phyloP scores from a whole-genome alignment of 148 eudicot species.

The Pharnaceum exiguum region DNA sequence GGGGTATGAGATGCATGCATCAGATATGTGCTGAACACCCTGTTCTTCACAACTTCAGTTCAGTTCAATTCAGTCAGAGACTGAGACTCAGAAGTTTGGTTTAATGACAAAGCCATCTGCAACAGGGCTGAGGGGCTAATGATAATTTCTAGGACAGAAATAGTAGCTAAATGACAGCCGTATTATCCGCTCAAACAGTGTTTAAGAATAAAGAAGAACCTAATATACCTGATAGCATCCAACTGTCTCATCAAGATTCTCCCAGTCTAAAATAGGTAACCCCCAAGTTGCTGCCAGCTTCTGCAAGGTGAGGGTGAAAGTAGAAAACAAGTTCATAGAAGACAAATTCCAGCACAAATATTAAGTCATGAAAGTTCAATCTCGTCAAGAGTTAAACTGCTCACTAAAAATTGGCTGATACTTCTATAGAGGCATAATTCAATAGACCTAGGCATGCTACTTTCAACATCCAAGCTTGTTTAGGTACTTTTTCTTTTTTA shows the following conservation, averaged over 20 bases:
- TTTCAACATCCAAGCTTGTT: no score
- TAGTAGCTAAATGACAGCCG: background rate
- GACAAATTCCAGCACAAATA: conserved; percentile 69
- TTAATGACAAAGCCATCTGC: conserved; percentile 95
- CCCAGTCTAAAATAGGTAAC: conserved; percentile 95
- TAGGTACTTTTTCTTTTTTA: background rate
- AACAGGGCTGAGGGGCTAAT: conserved; percentile 10
- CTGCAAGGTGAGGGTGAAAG: conserved; percentile 98
- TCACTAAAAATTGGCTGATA: no score
- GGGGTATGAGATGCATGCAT: no score
- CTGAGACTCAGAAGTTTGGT: conserved; percentile 95
- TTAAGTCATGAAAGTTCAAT: no score
- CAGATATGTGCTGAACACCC: no score
- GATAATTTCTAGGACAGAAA: conserved; percentile 6
- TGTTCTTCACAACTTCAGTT: no score
- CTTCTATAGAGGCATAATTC: background rate
- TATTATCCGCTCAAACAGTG: background rate
- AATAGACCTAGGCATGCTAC: background rate
- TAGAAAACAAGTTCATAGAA: conserved; percentile 99
- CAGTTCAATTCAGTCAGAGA: no score
- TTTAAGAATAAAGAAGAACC: conserved; percentile 20
- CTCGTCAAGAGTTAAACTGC: no score
- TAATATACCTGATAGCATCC: conserved; percentile 89
- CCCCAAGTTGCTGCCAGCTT: conserved; percentile 97
- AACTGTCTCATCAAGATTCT: conserved; percentile 98